These are phyloP conservation scores for Pythium guiyangense DNA, from an alignment of 352 stramenopile genomes.

Conservation along the genomic window DNA sequence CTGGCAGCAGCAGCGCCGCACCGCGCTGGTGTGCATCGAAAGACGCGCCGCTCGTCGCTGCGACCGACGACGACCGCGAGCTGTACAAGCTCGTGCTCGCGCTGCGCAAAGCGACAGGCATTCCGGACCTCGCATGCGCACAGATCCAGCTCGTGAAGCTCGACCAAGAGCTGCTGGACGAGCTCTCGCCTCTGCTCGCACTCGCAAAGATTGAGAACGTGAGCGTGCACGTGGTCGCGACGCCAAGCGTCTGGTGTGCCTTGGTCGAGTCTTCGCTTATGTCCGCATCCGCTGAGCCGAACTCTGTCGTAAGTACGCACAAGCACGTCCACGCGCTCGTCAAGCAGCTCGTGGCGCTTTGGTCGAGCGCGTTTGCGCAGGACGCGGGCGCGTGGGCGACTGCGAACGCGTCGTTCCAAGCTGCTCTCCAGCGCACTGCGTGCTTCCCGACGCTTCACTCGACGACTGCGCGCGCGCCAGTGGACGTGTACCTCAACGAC, in stretches of 20 bases:
- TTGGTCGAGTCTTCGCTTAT: conserved; percentile 10
- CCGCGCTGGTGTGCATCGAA: conserved; percentile 20
- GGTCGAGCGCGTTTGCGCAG: conserved; percentile 12
- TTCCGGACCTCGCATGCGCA: neutral
- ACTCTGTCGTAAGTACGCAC: neutral
- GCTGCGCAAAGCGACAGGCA: conserved; percentile 17
- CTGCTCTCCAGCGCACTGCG: conserved; percentile 21
- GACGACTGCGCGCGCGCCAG: conserved; percentile 3
- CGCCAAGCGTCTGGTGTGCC: conserved; percentile 32
- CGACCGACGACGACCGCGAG: conserved; percentile 27
- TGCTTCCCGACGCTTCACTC: conserved; percentile 23
- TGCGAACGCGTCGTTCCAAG: conserved; percentile 17
- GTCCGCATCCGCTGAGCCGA: neutral
- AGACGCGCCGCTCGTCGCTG: conserved; percentile 24
- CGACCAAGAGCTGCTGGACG: conserved; percentile 11
- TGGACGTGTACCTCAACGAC: conserved; percentile 63
- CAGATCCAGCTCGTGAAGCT: conserved; percentile 28
- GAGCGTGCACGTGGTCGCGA: conserved; percentile 16
- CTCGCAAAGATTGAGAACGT: conserved; percentile 28
- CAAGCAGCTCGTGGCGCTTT: conserved; percentile 10
- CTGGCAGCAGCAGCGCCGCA: conserved; percentile 5
- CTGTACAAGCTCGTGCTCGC: conserved; percentile 33
- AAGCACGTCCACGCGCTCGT: conserved; percentile 17
- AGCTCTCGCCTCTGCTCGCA: conserved; percentile 30
- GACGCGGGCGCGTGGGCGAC: conserved; percentile 3